Percentiles rank a stretch among this genome's conserved stretches.
These are phyloP conservation scores for Apiotrichum gamsii DNA, from an alignment of 1,284 basidiomycete species.

Conservation along the genomic window DNA sequence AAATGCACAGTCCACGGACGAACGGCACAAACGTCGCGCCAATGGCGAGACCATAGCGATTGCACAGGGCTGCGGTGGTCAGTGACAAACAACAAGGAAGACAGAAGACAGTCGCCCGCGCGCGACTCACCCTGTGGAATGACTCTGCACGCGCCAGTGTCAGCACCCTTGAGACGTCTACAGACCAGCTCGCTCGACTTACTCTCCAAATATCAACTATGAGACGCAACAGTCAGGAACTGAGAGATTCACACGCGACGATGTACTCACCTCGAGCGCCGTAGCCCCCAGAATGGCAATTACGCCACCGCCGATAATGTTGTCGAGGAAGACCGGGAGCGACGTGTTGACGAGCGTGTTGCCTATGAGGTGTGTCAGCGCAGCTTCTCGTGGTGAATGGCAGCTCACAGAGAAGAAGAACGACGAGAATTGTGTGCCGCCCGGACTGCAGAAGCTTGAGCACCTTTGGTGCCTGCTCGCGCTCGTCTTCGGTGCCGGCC, in stretches of 20 bases:
- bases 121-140: slow-evolving; percentile 36
- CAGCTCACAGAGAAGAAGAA: slow-evolving; percentile 45
- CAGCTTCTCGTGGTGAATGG: neutral
- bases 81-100: neutral
- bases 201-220: slow-evolving; percentile 23
- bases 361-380: slow-evolving; percentile 26
- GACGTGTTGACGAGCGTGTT: slow-evolving; percentile 52
- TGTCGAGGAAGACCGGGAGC: slow-evolving; percentile 50
- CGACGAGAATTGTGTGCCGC: slow-evolving; percentile 47
- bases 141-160: slow-evolving; percentile 23
- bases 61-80: slow-evolving; percentile 47
- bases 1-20: slow-evolving; percentile 46
- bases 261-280: slow-evolving; percentile 28
- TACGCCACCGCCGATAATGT: slow-evolving; percentile 43
- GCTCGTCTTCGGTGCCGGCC: slow-evolving; percentile 47
- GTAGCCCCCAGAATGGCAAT: slow-evolving; percentile 33
- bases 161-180: neutral
- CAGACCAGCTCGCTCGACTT: slow-evolving; percentile 2
- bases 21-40: slow-evolving; percentile 50
- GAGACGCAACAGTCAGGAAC: no score
- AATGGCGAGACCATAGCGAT: slow-evolving; percentile 50
- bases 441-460: slow-evolving; percentile 47
- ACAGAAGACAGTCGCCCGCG: neutral
- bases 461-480: slow-evolving; percentile 47
- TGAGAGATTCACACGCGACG: no score